Evolutionary conservation across 805 yeast species (phyloP).

Genomic region (Nakazawaea ambrosiae): DNA sequence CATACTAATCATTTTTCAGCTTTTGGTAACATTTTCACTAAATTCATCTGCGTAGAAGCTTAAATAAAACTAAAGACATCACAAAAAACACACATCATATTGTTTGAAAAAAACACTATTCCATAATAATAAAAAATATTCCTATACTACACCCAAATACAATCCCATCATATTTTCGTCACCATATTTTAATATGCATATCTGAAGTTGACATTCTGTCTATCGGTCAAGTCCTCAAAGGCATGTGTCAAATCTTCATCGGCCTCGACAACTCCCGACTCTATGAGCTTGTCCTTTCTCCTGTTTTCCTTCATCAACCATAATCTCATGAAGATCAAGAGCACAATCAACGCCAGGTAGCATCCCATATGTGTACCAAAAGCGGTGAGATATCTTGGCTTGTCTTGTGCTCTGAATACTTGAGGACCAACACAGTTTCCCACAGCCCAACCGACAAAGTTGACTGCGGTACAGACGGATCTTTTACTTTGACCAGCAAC

Average conservation of each 20-base stretch:
- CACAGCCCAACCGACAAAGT: slow-evolving; percentile 17
- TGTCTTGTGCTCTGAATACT: slow-evolving; percentile 15
- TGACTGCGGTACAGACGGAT: slow-evolving; percentile 16
- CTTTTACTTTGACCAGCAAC: slow-evolving; percentile 25
- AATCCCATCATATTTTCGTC: no score
- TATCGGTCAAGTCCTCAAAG: slow-evolving; percentile 22
- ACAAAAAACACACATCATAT: no score
- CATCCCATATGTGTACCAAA: slow-evolving; percentile 20
- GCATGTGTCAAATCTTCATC: slow-evolving; percentile 16
- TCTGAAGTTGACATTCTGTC: slow-evolving; percentile 18
- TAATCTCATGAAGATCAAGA: slow-evolving; percentile 20
- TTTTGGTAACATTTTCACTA: no score
- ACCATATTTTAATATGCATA: slow-evolving; percentile 10
- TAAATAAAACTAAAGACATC: no score
- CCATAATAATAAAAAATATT: no score
- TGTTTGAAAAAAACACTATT: no score
- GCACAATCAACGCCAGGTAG: slow-evolving; percentile 19
- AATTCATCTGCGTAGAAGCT: no score
- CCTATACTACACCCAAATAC: no score
- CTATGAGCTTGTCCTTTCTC: slow-evolving; percentile 15
- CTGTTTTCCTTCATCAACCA: slow-evolving; percentile 20
- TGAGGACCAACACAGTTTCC: slow-evolving; percentile 17
- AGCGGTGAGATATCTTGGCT: slow-evolving; percentile 14
- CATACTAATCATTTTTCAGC: no score
- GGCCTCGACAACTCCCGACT: slow-evolving; percentile 12